phyloP scores from a whole-genome alignment of 768 basidiomycete genomes.

The Kwoniella newhampshirensis region DNA sequence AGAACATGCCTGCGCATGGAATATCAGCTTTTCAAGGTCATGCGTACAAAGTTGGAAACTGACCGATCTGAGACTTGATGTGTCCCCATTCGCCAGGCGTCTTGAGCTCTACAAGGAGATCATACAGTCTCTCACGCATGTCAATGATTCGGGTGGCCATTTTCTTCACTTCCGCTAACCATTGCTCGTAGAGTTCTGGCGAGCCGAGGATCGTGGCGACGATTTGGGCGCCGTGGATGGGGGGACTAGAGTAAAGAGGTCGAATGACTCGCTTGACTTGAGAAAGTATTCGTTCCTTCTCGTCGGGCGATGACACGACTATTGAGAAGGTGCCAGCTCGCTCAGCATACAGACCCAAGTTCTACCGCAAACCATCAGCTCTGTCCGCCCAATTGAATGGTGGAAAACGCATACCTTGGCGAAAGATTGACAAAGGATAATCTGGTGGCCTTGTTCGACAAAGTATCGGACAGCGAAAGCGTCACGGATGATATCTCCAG shows the following conservation, averaged over 20 bases:
- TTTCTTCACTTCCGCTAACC: slow-evolving; percentile 68
- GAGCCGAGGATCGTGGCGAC: slow-evolving; percentile 51
- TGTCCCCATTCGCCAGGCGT: slow-evolving; percentile 94
- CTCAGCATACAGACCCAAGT: slow-evolving; percentile 98
- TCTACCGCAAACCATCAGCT: slow-evolving; percentile 53
- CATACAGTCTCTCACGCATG: slow-evolving; percentile 78
- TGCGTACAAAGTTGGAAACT: background rate
- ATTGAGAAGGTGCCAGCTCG: slow-evolving; percentile 94
- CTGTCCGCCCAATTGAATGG: background rate
- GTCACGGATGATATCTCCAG: slow-evolving; percentile 81
- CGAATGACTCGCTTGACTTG: slow-evolving; percentile 93
- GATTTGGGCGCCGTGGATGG: slow-evolving; percentile 56
- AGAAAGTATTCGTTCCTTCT: slow-evolving; percentile 78
- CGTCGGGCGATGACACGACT: slow-evolving; percentile 62
- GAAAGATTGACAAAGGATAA: slow-evolving; percentile 92
- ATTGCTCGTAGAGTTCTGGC: slow-evolving; percentile 45
- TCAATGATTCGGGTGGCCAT: slow-evolving; percentile 92
- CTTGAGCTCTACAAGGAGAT: slow-evolving; percentile 61
- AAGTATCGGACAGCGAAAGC: slow-evolving; percentile 95
- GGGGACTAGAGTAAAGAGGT: slow-evolving; percentile 98
- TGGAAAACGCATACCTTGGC: slow-evolving; percentile 63
- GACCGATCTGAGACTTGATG: slow-evolving; percentile 84
- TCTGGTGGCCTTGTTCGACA: slow-evolving; percentile 83
- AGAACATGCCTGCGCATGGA: slow-evolving; percentile 34
- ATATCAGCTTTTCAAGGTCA: background rate